Conservation (phyloP, 768 basidiomycete genomes). For the Amanita rimosa region DNA sequence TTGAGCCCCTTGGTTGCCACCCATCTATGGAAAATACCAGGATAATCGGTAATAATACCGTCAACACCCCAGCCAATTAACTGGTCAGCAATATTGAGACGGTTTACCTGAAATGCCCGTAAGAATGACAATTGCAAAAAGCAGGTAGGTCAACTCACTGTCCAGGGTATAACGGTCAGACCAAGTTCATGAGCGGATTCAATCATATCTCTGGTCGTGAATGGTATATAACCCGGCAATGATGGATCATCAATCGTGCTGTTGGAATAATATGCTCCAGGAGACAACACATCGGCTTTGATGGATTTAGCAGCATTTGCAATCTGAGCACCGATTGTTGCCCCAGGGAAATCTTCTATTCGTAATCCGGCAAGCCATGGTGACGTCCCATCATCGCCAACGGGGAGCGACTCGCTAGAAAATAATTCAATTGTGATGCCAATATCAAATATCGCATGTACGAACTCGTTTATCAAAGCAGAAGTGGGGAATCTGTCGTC, state of each 20-base stretch:
- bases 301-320: constrained; percentile 61
- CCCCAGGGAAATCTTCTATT: constrained; percentile 52
- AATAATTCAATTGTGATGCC: background rate
- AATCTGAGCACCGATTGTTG: constrained; percentile 43
- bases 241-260: constrained; percentile 32
- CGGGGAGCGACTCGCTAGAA: constrained; percentile 26
- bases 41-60: constrained; percentile 74
- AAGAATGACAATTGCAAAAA: background rate
- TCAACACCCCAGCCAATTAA: constrained; percentile 53
- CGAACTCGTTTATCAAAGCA: constrained; percentile 58
- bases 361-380: constrained; percentile 64
- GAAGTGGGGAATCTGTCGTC: constrained; percentile 46
- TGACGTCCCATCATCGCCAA: constrained; percentile 31
- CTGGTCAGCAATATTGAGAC: constrained; percentile 48
- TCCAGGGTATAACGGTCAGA: constrained; percentile 63
- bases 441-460: background rate
- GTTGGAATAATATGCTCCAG: constrained; percentile 30
- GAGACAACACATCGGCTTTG: constrained; percentile 54
- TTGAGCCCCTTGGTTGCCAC: constrained; percentile 38
- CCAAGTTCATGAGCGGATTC: constrained; percentile 51
- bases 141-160: constrained; percentile 29
- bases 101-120: constrained; percentile 37
- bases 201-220: constrained; percentile 63
- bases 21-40: constrained; percentile 44
- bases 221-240: constrained; percentile 34